Percentiles rank a stretch among this genome's conserved stretches.
Conservation (phyloP, 176 grass and related monocot genomes). For the Canna indica region DNA sequence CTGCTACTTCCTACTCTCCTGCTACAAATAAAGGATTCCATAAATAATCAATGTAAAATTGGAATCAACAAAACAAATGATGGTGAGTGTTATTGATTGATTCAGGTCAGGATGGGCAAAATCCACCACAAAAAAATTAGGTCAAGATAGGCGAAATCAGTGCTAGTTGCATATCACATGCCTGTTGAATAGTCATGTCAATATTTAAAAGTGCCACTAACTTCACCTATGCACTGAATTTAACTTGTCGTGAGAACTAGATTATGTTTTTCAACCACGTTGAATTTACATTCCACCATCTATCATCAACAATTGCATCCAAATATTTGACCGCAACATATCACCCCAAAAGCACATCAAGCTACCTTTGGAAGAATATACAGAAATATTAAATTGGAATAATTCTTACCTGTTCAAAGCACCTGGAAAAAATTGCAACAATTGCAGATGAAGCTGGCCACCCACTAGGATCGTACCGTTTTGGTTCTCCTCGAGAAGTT, state of each 20-base stretch:
- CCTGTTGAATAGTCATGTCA: not conserved
- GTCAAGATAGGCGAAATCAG: not conserved
- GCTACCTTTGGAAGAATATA: not conserved
- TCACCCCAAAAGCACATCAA: not conserved
- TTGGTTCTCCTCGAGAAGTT: constrained; percentile 46
- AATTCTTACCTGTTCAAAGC: constrained; percentile 46
- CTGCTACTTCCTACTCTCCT: not conserved
- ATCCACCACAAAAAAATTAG: too few relatives aligned
- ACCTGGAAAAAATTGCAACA: constrained; percentile 34
- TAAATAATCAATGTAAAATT: not conserved
- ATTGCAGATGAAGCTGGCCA: constrained; percentile 50
- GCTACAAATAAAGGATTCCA: not conserved
- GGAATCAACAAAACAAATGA: not conserved
- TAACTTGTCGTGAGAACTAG: not conserved
- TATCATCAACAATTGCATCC: not conserved
- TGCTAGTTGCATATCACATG: not conserved
- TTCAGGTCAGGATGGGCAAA: too few relatives aligned
- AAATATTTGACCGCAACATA: not conserved
- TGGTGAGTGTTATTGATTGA: too few relatives aligned
- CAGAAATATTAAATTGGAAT: not conserved
- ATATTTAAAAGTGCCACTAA: not conserved
- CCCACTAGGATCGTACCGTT: constrained; percentile 50
- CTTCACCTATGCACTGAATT: too few relatives aligned
- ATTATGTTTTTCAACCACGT: not conserved
- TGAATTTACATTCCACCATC: not conserved